phyloP scores from a whole-genome alignment of 768 basidiomycete species.

The Butyriboletus loyo region DNA sequence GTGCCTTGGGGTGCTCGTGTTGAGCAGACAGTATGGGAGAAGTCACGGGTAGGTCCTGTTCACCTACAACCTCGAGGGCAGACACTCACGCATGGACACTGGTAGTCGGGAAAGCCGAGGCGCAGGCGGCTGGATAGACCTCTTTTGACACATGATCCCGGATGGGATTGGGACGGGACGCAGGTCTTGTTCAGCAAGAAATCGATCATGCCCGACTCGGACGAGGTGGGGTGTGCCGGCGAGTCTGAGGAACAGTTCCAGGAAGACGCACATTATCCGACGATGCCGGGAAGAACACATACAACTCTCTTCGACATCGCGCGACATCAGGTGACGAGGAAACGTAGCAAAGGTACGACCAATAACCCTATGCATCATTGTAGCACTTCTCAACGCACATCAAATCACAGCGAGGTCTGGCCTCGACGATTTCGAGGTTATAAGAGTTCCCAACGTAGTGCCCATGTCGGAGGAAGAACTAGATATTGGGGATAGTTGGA shows the following conservation, averaged over 20 bases:
- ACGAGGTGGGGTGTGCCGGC: background rate
- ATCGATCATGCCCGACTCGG: background rate
- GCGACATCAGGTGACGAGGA: background rate
- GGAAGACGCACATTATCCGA: background rate
- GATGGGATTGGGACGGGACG: conserved; percentile 26
- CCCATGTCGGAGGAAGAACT: conserved; percentile 11
- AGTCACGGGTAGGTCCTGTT: conserved; percentile 12
- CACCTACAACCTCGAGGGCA: background rate
- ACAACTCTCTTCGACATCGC: conserved; percentile 8
- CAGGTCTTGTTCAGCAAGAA: conserved; percentile 5
- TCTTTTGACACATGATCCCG: conserved; percentile 11
- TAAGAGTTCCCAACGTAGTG: conserved; percentile 19
- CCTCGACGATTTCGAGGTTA: conserved; percentile 23
- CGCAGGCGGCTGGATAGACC: conserved; percentile 11
- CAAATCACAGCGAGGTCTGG: conserved; percentile 8
- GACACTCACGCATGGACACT: background rate
- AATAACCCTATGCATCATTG: background rate
- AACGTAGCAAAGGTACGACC: background rate
- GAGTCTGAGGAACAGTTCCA: background rate
- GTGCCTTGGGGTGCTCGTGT: conserved; percentile 4
- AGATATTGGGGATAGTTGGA: conserved; percentile 1
- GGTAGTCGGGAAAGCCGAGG: conserved; percentile 17
- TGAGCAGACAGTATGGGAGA: conserved; percentile 7
- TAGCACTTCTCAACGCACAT: background rate
- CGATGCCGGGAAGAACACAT: background rate